A percentile compares a stretch with the other conserved stretches of the same genome.
phyloP scores from a whole-genome alignment of 2,329 filamentous ascomycete species.

The Aureobasidium sp. region DNA sequence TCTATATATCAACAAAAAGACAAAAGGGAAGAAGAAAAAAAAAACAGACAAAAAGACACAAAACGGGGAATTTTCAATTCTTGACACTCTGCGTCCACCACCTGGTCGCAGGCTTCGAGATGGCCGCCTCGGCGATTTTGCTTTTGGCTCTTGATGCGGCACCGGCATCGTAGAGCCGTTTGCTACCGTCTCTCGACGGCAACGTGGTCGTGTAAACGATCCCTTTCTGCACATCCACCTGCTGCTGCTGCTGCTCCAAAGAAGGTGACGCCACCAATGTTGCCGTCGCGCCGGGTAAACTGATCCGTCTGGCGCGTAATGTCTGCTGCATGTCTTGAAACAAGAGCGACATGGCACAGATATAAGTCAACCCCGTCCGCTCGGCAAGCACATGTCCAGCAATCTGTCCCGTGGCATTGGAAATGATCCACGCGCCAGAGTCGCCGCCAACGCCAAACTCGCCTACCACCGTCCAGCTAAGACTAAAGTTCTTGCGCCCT shows the following conservation, averaged over 20 bases:
- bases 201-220: not conserved
- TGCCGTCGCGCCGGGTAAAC: slow-evolving; percentile 1
- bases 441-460: slow-evolving; percentile 73
- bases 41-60: too few relatives aligned
- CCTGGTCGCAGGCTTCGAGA: not conserved
- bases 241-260: too few relatives aligned
- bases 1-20: too few relatives aligned
- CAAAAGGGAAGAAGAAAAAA: too few relatives aligned
- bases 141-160: not conserved
- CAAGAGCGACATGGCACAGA: slow-evolving; percentile 89
- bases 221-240: not conserved
- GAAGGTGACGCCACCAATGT: not conserved
- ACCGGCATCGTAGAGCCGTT: not conserved
- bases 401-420: slow-evolving; percentile 67
- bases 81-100: slow-evolving; percentile 3
- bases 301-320: slow-evolving; percentile 49
- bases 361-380: slow-evolving; percentile 71
- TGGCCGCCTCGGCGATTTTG: not conserved
- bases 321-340: slow-evolving; percentile 78
- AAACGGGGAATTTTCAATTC: too few relatives aligned
- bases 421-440: slow-evolving; percentile 87
- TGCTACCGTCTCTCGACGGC: not conserved
- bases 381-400: slow-evolving; percentile 85
- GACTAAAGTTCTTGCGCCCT: slow-evolving; percentile 72
- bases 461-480: slow-evolving; percentile 58